A percentile compares a stretch with the other conserved stretches of the same genome.
Conservation (phyloP, 2,329 filamentous ascomycete species). For the Aspergillus caelatus region DNA sequence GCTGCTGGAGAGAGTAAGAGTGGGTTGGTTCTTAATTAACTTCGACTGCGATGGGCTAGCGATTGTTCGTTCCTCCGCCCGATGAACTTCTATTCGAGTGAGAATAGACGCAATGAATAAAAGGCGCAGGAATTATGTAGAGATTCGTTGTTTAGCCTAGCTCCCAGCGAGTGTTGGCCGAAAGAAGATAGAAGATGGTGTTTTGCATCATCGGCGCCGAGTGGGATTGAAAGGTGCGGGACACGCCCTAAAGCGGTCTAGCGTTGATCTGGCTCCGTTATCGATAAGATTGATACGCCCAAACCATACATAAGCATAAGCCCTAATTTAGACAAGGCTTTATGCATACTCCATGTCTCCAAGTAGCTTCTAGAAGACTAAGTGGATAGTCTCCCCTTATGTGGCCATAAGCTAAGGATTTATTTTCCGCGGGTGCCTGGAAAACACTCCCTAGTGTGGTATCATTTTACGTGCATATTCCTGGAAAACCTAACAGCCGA, state of each 20-base stretch:
- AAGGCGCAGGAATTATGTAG: background rate
- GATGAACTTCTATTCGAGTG: background rate
- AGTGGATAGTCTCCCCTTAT: background rate
- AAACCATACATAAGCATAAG: conserved; percentile 9
- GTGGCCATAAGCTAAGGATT: background rate
- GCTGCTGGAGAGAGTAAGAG: background rate
- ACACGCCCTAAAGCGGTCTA: conserved; percentile 17
- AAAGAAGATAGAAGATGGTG: background rate
- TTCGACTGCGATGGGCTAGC: background rate
- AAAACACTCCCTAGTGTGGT: background rate
- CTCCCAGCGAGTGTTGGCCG: background rate
- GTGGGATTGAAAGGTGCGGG: conserved; percentile 16
- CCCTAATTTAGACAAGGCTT: background rate
- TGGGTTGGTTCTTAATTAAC: background rate
- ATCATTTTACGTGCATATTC: background rate
- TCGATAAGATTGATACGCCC: conserved; percentile 25
- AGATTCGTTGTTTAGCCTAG: background rate
- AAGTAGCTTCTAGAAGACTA: background rate
- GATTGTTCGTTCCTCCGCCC: background rate
- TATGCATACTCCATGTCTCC: background rate
- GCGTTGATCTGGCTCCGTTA: conserved; percentile 14
- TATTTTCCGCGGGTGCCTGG: background rate
- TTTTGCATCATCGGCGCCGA: conserved; percentile 12
- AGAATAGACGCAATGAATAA: background rate
- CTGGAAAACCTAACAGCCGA: background rate